Conservation (phyloP, 257 asterid genomes). For the Asclepias syriaca region DNA sequence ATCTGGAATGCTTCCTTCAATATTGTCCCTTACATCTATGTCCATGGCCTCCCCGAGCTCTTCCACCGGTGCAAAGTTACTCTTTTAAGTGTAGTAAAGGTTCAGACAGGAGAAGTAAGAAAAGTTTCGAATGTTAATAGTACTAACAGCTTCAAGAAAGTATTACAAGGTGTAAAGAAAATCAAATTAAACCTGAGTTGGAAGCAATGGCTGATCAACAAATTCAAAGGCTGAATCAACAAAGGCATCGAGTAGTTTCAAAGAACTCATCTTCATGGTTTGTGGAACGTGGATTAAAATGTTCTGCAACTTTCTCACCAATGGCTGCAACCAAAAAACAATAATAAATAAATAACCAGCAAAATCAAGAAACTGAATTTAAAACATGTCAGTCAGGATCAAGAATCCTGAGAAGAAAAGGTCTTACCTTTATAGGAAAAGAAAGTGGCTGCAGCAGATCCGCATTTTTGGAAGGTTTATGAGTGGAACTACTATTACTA, state of each 20-base stretch:
- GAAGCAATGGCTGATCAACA: conserved; percentile 43
- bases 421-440: conserved; percentile 20
- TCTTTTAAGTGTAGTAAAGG: conserved; percentile 18
- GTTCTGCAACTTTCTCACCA: conserved; percentile 28
- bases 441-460: conserved; percentile 16
- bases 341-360: background rate
- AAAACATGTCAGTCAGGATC: background rate
- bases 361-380: background rate
- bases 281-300: conserved; percentile 14
- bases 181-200: conserved; percentile 41
- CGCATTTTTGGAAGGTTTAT: conserved; percentile 22
- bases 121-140: background rate
- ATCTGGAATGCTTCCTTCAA: conserved; percentile 43
- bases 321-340: conserved; percentile 21
- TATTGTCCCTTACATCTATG: conserved; percentile 6
- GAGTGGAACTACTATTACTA: background rate
- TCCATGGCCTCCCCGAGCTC: conserved; percentile 37
- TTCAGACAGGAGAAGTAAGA: background rate
- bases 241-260: conserved; percentile 37
- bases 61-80: conserved; percentile 61
- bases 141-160: background rate
- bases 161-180: no score
- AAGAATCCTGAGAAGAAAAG: background rate
- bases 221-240: conserved; percentile 40
- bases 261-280: conserved; percentile 29